phyloP scores from a whole-genome alignment of 345 rosid genomes.

The Psidium friedrichsthalianum region DNA sequence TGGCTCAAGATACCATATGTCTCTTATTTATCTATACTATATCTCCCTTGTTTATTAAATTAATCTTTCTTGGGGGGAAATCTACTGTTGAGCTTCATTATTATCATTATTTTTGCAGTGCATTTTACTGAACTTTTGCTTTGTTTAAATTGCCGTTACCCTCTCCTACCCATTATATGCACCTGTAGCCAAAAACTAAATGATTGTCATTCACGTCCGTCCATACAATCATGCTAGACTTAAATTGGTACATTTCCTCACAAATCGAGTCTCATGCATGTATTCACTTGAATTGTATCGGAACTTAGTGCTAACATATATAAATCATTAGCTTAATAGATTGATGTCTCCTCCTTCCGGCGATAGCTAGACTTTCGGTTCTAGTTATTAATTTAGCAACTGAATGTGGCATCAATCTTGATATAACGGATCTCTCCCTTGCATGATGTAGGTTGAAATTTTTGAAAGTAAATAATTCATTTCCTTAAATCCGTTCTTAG shows the following conservation, averaged over 20 bases:
- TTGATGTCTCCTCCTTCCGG: background rate
- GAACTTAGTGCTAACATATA: background rate
- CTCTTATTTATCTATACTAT: background rate
- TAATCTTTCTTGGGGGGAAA: background rate
- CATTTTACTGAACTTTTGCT: background rate
- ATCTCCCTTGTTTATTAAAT: background rate
- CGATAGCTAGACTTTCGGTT: background rate
- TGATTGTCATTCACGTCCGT: background rate
- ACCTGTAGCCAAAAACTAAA: background rate
- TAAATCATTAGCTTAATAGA: background rate
- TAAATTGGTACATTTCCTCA: background rate
- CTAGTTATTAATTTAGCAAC: background rate
- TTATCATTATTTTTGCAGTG: background rate
- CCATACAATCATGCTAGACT: background rate
- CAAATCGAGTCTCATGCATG: background rate
- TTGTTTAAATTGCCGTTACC: background rate
- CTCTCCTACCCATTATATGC: background rate
- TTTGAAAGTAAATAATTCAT: background rate
- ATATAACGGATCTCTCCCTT: background rate
- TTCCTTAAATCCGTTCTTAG: background rate
- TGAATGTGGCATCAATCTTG: background rate
- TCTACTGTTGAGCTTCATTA: background rate
- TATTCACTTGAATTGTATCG: background rate
- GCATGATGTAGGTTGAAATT: background rate
- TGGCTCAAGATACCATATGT: background rate